Evolutionary conservation across 495 filamentous ascomycete genomes (phyloP).

Genomic region (Margaritispora aquatica): DNA sequence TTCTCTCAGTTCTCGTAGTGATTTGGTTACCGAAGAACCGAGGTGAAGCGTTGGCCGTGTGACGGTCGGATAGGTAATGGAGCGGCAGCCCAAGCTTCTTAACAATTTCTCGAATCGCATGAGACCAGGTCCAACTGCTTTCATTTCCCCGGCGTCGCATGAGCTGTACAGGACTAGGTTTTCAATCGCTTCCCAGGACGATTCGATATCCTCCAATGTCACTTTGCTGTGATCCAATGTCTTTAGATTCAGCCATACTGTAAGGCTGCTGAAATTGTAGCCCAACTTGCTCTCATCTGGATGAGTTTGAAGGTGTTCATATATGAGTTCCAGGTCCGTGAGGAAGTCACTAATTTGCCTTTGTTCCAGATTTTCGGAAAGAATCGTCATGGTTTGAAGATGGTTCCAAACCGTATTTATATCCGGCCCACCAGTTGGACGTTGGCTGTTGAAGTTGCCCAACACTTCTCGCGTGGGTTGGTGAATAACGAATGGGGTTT

Average conservation of each 20-base stretch:
- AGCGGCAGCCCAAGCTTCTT: constrained; percentile 18
- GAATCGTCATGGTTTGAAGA: constrained; percentile 15
- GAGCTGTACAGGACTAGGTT: constrained; percentile 23
- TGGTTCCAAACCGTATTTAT: constrained; percentile 22
- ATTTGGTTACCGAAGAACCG: not conserved
- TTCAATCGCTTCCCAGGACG: constrained; percentile 14
- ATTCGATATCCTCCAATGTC: constrained; percentile 10
- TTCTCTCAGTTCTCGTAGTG: constrained; percentile 16
- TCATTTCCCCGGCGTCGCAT: constrained; percentile 19
- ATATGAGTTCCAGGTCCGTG: constrained; percentile 22
- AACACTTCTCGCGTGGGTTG: constrained; percentile 17
- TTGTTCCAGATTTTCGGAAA: constrained; percentile 3
- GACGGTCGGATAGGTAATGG: constrained; percentile 20
- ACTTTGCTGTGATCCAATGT: constrained; percentile 8
- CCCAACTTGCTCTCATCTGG: not conserved
- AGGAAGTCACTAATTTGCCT: constrained; percentile 22
- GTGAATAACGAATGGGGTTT: constrained; percentile 15
- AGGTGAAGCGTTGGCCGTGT: constrained; percentile 1
- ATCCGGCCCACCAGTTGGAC: constrained; percentile 12
- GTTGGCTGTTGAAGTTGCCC: not conserved
- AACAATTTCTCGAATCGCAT: constrained; percentile 25
- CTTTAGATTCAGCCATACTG: constrained; percentile 26
- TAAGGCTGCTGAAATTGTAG: constrained; percentile 5
- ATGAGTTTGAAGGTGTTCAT: constrained; percentile 22
- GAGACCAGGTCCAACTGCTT: constrained; percentile 20